Base-by-base conservation (phyloP, 2,329 filamentous ascomycete genomes). In the Incumbomyces delicatus region DNA sequence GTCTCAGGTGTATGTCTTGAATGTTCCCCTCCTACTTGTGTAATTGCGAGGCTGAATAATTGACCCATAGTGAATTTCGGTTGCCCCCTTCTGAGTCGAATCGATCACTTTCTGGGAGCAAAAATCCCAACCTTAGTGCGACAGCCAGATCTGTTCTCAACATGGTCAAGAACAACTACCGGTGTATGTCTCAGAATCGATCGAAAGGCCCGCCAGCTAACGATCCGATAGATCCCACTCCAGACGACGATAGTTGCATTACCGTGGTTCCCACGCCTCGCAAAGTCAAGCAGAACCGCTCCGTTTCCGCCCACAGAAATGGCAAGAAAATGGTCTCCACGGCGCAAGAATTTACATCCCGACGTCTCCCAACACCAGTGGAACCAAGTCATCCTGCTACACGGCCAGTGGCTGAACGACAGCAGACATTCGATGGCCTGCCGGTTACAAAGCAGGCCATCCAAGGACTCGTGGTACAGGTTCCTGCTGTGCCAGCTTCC, bases 401-500 rank as follows among this genome's bases (percentile, higher is more conserved):
- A 2, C 18, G 20, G 13, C 8, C 16, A 12, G 16, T 14, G 12
- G 8, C 22, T 10, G 22, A 37, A 6, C 33, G 30, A 14, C 17
- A 45, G 8, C 31, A 30, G 18, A 38, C 20, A 2, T 17, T 16
- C 6, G 13, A 38, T 29, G 13, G 12, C 2, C 16, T 13, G 6
- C 27, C 42, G 3, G 18, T 40, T 22, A 41, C 36, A 11, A 49
- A 46, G 35, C 35, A 48, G 11, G n/a, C 20, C n/a, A 30, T 36
- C 27, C 17, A 43, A 16, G 16, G 22, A 20, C 61, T 72, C 2
- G 63, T 69, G n/a, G 66, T 76, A 1, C 56, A 76, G 8, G 67
- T 76, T 44, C 73, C 72, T 14, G 61, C 67, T 14, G 63, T 70
- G 29, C 58, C 68, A n/a, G 48, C 62, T 3, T 57, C 60, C 16